Evolutionary conservation across 2,329 filamentous ascomycete genomes (phyloP), one percentile per base, ranked within the genome.

Genomic region (Leptographium lundbergii): DNA sequence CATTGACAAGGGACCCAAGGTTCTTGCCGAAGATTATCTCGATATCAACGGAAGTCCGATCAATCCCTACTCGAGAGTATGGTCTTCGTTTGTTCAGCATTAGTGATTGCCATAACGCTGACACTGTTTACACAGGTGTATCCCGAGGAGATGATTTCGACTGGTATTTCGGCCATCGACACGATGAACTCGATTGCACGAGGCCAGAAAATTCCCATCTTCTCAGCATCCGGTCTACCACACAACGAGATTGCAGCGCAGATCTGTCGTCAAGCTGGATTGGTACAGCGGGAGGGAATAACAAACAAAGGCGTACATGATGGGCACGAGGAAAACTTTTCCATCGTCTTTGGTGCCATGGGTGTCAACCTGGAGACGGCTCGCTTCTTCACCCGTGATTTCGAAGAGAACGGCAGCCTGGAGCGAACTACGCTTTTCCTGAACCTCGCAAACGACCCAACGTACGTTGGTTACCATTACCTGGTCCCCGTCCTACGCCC

Each of bases 211-310:
- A 99, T 99, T 65, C 94, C 95, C 67, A 99, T 99, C 69, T 99
- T 99, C 84, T 99, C 94, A 29, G 91, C 94, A 58, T 86, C 94
- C 62, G 94, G 94, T 91, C 84, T 99, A 61, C 95, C 95, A 47
- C 95, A 99, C 78, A 99, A 99, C 77, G 94, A 99, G 80, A 97
- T 99, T 69, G 95, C 95, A 60, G 95, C 94, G 54, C 91, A 96
- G 77, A 99, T 99, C 75, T 96, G 91, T 80, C 86, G 95, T 76
- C 94, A 99, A 75, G 94, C 94, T 67, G 85, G 92, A 74, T 77
- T 99, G 71, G 95, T 97, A 65, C 85, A 91, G 74, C 75, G 81
- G 67, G 69, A 90, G 79, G 81, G 91, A 57, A 74, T 85, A 58
- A 87, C 91, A 42, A 95, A 89, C 72, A 99, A 99, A 83, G 91